Evolutionary conservation across 495 filamentous ascomycete species (phyloP).

Genomic region (Lepidopterella palustris): DNA sequence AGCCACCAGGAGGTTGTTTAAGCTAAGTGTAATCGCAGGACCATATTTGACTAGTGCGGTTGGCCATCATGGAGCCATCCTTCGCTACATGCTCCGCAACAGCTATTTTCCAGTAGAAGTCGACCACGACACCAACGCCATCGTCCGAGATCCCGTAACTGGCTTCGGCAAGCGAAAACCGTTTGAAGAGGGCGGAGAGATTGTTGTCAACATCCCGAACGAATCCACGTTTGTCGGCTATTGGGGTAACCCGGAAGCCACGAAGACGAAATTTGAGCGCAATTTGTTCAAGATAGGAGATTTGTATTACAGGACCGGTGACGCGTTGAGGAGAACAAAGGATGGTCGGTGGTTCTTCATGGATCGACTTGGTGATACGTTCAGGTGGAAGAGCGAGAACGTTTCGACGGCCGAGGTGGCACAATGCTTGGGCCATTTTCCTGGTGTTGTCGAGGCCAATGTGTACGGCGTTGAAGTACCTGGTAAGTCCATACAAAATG

Average conservation of each 20-base stretch:
- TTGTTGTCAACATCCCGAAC: conserved; percentile 58
- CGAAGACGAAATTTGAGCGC: conserved; percentile 59
- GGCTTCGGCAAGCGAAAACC: conserved; percentile 57
- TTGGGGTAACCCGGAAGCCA: conserved; percentile 58
- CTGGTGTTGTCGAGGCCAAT: conserved; percentile 65
- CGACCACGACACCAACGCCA: conserved; percentile 59
- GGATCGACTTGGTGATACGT: conserved; percentile 71
- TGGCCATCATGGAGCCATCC: conserved; percentile 62
- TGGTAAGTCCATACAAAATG: too few relatives aligned
- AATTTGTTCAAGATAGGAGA: conserved; percentile 72
- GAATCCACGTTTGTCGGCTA: conserved; percentile 61
- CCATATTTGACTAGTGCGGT: conserved; percentile 58
- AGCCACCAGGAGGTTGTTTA: neutral
- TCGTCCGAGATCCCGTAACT: conserved; percentile 56
- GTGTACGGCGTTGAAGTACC: conserved; percentile 73
- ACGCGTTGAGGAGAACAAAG: conserved; percentile 55
- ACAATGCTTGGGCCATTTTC: conserved; percentile 58
- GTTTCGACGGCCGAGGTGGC: conserved; percentile 73
- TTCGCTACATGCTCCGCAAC: conserved; percentile 45
- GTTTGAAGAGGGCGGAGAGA: conserved; percentile 67
- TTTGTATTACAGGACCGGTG: conserved; percentile 67
- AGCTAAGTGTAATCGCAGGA: conserved; percentile 37
- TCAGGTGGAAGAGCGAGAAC: conserved; percentile 80
- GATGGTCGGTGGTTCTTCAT: conserved; percentile 77
- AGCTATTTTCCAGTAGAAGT: conserved; percentile 60